Percentiles rank a stretch among this genome's conserved stretches.
Conservation (phyloP, 176 grass and related monocot species). For the Neostapfia colusana region DNA sequence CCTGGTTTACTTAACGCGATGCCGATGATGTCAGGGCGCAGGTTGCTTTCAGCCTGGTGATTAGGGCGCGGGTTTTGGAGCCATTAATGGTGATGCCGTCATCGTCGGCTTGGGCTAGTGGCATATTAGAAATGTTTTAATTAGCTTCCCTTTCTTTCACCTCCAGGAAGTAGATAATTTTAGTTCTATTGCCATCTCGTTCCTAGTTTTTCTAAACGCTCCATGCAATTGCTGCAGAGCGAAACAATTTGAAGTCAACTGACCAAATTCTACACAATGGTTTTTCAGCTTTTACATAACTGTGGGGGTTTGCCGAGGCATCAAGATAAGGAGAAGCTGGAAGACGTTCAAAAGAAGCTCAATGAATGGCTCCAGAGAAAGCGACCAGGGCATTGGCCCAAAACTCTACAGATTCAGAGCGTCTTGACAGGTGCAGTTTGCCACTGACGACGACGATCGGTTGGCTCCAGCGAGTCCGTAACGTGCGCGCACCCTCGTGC, state of each 20-base stretch:
- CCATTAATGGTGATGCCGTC: conserved; percentile 30
- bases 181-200: background rate
- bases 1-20: conserved; percentile 22
- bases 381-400: background rate
- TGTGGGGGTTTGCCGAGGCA: too few species aligned
- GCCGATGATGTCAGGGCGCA: conserved; percentile 27
- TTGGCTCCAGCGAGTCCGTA: too few species aligned
- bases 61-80: conserved; percentile 32
- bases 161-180: background rate
- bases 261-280: too few species aligned
- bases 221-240: too few species aligned
- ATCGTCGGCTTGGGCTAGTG: conserved; percentile 1
- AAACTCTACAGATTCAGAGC: background rate
- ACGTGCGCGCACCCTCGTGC: background rate
- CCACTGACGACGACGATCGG: too few species aligned
- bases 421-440: background rate
- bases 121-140: background rate
- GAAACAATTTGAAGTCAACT: too few species aligned
- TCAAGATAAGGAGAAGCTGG: too few species aligned
- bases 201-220: too few species aligned
- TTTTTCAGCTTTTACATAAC: too few species aligned
- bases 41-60: conserved; percentile 46
- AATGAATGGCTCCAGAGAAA: too few species aligned
- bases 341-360: too few species aligned
- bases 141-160: background rate